These are phyloP conservation scores for Emmonsiellopsis sp. DNA, from an alignment of 2,329 filamentous ascomycete genomes.

Conservation along the genomic window DNA sequence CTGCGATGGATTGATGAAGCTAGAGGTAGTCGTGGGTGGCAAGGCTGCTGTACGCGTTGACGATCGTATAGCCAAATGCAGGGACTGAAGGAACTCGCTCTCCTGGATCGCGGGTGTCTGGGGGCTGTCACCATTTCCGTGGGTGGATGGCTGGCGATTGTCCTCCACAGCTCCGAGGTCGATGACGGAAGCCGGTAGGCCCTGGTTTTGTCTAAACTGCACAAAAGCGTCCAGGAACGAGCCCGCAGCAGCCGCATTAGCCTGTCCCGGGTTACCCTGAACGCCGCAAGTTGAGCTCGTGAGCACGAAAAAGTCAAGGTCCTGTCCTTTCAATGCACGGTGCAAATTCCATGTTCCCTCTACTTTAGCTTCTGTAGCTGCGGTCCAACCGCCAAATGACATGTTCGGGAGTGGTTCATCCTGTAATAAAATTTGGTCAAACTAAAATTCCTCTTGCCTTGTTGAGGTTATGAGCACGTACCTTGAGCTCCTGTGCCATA, in stretches of 20 bases:
- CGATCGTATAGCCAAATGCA: conserved; percentile 1
- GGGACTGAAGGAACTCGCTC: conserved; percentile 8
- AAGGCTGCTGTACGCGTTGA: neutral
- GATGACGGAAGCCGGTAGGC: conserved; percentile 13
- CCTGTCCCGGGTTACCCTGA: conserved; percentile 31
- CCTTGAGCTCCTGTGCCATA: too few relatives aligned
- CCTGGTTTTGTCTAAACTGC: conserved; percentile 15
- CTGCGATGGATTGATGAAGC: neutral
- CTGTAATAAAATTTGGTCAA: neutral
- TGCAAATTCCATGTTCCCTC: conserved; percentile 13
- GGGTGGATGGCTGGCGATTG: too few relatives aligned
- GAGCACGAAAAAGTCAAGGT: conserved; percentile 27
- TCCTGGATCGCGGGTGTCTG: conserved; percentile 7
- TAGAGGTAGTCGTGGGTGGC: neutral
- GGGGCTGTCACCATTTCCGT: neutral
- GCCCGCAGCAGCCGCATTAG: conserved; percentile 32
- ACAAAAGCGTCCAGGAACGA: conserved; percentile 27
- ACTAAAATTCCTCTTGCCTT: too few relatives aligned
- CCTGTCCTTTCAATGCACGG: conserved; percentile 13
- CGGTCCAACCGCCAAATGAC: conserved; percentile 6
- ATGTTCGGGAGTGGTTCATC: conserved; percentile 6
- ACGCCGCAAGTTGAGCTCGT: conserved; percentile 31
- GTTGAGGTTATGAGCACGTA: too few relatives aligned
- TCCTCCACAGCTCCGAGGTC: conserved; percentile 18
- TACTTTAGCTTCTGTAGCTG: conserved; percentile 14